Conservation (phyloP, 441 rosid species). For the Gossypium schwendimanii region DNA sequence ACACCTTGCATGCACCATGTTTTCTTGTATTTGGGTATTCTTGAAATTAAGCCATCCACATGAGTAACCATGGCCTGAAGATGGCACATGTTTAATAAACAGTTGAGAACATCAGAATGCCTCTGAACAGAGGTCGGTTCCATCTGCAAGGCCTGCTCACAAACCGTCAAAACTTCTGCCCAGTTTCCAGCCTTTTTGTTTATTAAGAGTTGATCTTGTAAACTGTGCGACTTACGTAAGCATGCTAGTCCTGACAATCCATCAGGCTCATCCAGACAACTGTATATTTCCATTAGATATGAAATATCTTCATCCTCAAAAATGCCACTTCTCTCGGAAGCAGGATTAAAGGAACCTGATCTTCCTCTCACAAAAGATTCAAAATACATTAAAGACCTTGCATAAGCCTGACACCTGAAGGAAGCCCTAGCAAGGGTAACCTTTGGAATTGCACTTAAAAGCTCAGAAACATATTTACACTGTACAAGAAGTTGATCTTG, state of each 20-base stretch:
- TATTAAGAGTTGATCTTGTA: constrained; percentile 88
- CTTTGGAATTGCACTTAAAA: constrained; percentile 79
- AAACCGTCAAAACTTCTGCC: constrained; percentile 93
- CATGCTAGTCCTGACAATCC: constrained; percentile 91
- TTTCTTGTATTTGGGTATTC: constrained; percentile 86
- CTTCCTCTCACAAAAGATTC: constrained; percentile 85
- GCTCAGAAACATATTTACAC: constrained; percentile 88
- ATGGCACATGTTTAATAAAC: constrained; percentile 92
- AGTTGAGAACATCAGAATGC: constrained; percentile 94
- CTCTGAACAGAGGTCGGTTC: constrained; percentile 90
- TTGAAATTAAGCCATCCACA: constrained; percentile 93
- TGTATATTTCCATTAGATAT: constrained; percentile 91
- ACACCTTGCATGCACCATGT: constrained; percentile 99
- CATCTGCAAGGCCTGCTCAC: constrained; percentile 98
- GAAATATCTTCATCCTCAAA: constrained; percentile 95
- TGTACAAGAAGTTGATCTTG: constrained; percentile 78
- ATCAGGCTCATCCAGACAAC: constrained; percentile 94
- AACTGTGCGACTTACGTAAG: constrained; percentile 73
- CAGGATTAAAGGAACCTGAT: constrained; percentile 95
- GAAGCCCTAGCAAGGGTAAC: constrained; percentile 91
- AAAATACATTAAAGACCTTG: constrained; percentile 94
- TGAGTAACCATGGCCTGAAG: constrained; percentile 99
- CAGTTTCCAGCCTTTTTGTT: constrained; percentile 92
- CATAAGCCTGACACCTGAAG: constrained; percentile 92
- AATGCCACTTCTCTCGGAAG: constrained; percentile 76